Percentiles rank a stretch among this genome's conserved stretches.
These are phyloP conservation scores for Pedinophyceae sp. DNA, from an alignment of 139 green algal genomes.

Conservation along the genomic window DNA sequence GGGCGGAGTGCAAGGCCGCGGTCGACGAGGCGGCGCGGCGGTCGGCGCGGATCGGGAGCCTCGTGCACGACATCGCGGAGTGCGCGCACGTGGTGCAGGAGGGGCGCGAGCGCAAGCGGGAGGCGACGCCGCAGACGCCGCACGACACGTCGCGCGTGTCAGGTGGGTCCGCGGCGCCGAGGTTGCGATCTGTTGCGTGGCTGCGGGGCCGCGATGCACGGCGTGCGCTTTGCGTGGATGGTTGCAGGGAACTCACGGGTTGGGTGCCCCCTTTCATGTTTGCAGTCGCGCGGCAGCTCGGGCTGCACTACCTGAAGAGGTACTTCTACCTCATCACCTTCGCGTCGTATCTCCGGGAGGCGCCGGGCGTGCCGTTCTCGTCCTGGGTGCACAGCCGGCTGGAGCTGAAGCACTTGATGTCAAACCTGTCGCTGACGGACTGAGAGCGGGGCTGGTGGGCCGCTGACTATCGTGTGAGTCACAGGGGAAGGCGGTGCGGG, in stretches of 20 bases:
- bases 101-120: not conserved
- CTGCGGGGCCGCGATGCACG: too few relatives aligned
- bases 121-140: too few relatives aligned
- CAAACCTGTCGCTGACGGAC: constrained; percentile 25
- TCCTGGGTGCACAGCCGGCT: constrained; percentile 34
- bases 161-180: too few relatives aligned
- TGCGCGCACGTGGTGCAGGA: constrained; percentile 25
- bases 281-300: constrained; percentile 57
- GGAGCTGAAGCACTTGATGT: constrained; percentile 41
- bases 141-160: not conserved
- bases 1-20: constrained; percentile 44
- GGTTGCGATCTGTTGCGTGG: too few relatives aligned
- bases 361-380: constrained; percentile 13
- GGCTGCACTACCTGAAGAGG: constrained; percentile 79
- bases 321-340: constrained; percentile 79
- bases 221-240: too few relatives aligned
- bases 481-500: too few relatives aligned
- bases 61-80: constrained; percentile 46
- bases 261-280: too few relatives aligned
- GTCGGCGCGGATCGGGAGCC: constrained; percentile 24
- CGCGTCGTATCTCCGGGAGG: constrained; percentile 16
- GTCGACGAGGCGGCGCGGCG: constrained; percentile 38
- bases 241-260: too few relatives aligned
- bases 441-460: too few relatives aligned
- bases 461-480: too few relatives aligned